Percentiles rank a stretch among this genome's conserved stretches.
phyloP scores from a whole-genome alignment of 768 basidiomycete genomes.

The Mycena maculata region DNA sequence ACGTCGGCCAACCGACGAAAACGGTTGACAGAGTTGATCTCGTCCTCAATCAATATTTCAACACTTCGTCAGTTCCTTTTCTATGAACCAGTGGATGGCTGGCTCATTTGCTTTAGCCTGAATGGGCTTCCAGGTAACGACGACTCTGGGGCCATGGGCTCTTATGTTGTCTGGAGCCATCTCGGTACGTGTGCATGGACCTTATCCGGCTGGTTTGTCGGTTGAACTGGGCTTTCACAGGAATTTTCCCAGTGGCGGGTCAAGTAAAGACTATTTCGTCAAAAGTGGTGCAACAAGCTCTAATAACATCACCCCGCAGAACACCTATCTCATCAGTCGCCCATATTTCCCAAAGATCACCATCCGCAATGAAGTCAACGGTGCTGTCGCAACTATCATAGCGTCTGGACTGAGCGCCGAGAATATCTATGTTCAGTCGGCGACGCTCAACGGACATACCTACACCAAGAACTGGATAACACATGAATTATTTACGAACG shows the following conservation, averaged over 20 bases:
- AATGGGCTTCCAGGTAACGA: conserved; percentile 33
- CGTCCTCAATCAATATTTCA: conserved; percentile 16
- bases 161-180: conserved; percentile 34
- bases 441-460: conserved; percentile 26
- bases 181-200: conserved; percentile 8
- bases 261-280: too few relatives aligned
- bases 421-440: conserved; percentile 32
- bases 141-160: conserved; percentile 33
- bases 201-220: background rate
- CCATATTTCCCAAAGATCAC: conserved; percentile 33
- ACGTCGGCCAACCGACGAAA: conserved; percentile 31
- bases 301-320: too few relatives aligned
- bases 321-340: conserved; percentile 33
- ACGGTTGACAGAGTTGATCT: conserved; percentile 33
- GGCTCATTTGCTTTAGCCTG: background rate
- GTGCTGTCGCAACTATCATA: conserved; percentile 25
- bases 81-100: too few relatives aligned
- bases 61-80: conserved; percentile 17
- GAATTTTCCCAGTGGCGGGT: conserved; percentile 35
- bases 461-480: conserved; percentile 30
- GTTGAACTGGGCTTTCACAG: background rate
- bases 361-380: conserved; percentile 31
- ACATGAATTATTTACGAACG: conserved; percentile 14
- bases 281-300: too few relatives aligned
- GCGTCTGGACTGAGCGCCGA: conserved; percentile 25